Evolutionary conservation across 345 rosid species (phyloP).

Genomic region (Zanthoxylum bungeanum): DNA sequence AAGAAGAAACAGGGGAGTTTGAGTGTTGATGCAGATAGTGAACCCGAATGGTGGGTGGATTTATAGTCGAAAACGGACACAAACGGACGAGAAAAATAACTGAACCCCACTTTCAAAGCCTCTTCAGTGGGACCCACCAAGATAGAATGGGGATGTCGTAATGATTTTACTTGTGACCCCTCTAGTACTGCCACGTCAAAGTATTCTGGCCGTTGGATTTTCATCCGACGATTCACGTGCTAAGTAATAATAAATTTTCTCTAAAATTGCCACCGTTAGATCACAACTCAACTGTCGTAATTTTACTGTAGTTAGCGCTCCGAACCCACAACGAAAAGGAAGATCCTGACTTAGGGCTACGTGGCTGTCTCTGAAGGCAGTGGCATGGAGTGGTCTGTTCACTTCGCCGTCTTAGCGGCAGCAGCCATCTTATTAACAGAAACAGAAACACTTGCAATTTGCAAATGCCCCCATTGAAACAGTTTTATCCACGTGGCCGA

Average conservation of each 20-base stretch:
- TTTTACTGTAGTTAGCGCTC: too few relatives aligned
- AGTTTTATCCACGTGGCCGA: constrained; percentile 16
- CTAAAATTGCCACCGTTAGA: too few relatives aligned
- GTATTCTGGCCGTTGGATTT: too few relatives aligned
- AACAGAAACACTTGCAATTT: neutral
- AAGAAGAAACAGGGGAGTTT: neutral
- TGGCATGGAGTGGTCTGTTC: neutral
- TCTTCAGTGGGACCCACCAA: constrained; percentile 1
- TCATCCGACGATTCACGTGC: too few relatives aligned
- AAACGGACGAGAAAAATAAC: constrained; percentile 18
- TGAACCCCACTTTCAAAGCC: neutral
- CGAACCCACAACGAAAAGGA: too few relatives aligned
- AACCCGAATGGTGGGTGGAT: neutral
- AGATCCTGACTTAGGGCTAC: neutral
- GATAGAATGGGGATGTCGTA: too few relatives aligned
- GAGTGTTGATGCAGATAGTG: constrained; percentile 24
- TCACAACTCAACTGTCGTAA: too few relatives aligned
- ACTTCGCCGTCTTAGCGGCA: constrained; percentile 10
- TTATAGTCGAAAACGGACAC: constrained; percentile 30
- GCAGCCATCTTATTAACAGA: neutral
- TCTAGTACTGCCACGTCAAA: too few relatives aligned
- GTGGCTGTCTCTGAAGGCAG: neutral
- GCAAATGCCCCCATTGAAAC: neutral
- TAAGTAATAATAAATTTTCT: too few relatives aligned
- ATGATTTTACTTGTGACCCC: too few relatives aligned